Evolutionary conservation across 352 stramenopile genomes (phyloP), one percentile per base, ranked within the genome.

Genomic region (Globisporangium paroecandrum): DNA sequence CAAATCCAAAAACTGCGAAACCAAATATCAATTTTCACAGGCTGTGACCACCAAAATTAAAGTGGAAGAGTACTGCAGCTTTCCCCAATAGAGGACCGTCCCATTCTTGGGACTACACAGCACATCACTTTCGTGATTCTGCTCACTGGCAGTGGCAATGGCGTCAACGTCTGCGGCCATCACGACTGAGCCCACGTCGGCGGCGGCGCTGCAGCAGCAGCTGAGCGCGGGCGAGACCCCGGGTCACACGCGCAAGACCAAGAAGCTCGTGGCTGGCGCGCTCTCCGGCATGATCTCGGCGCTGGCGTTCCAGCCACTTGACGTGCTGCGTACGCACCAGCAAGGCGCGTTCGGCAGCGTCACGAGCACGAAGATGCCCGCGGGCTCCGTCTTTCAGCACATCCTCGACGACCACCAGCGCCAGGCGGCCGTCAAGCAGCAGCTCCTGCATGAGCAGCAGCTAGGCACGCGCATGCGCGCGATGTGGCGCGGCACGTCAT

Each of bases 281-380:
- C 63, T 91, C 25, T 93, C 85, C 1, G 87, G 87, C 38, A 89
- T 92, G 73, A 75, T 93, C 62, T 93, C 87, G 25, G 87, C 87
- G 65, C 72, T 95, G 49, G 83, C 83, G 29, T 95, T 96, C 72
- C 88, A 96, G 74, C 88, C 88, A 20, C 74, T 96, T 20, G 88
- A 96, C 54, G 88, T 96, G 63, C 72, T 96, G 64, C 85, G 87
- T 53, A 96, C 88, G 25, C 85, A 92, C 58, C 88, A 96, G 58
- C 88, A 96, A 47, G 88, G 88, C 43, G 85, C 84, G 4, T 96
- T 94, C 66, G 81, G 80, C 22, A 63, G 65, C 4, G 60, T 54
- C 24, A 54, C 65, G 15, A 24, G 41, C 7, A 41, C 61, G 7
- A 41, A 29, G 4, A 20, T 9, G 12, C 4, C 60, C 6, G 25